Base-by-base conservation (phyloP, 2,329 filamentous ascomycete species). In the Penicillium sp. region DNA sequence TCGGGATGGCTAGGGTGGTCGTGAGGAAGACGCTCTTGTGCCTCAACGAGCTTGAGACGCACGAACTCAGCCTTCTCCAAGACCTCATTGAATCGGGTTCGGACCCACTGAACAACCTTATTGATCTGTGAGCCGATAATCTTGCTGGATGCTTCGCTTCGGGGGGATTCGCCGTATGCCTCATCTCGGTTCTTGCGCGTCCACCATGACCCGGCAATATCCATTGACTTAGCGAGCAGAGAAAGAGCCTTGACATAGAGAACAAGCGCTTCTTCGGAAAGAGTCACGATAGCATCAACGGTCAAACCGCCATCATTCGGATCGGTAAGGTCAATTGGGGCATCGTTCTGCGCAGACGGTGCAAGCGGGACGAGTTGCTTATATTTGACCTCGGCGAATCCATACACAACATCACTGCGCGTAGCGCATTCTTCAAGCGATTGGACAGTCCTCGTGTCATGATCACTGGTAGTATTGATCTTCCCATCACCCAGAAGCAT, bases 381-480 rank as follows among this genome's bases (percentile, higher is more conserved):
- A 74, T 95, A 96, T 73, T 99, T 99, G 67, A 99, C 93, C 74
- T 99, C 93, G 6, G 94, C 94, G 72, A 99, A 97, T 3, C 93
- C 92, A 70, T 92, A 99, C 2, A 99, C 92, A 42, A 96, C 94
- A 70, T 99, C 92, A 67, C 92, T 96, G 36, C 92, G 83, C 29
- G 91, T 94, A 1, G 94, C 94, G 59, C 90, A 87, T 63, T 97
- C 92, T 70, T 99, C 93, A 52, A 97, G 91, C 42, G 84, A 82
- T 65, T 91, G 87, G 2, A 93, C 85, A 38, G 89, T 85, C 58
- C 83, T 84, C 15, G 81, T 79, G 67, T 97, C 94, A 66, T 96
- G 92, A 58, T 96, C 91, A 18, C 85, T 75, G 3, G 81, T 80
- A 3, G 76, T 72, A 33, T 77, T 80, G 18, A 81, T 79, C 65